Base-by-base conservation (phyloP, 352 stramenopile genomes). In the Lagenidium sp. region DNA sequence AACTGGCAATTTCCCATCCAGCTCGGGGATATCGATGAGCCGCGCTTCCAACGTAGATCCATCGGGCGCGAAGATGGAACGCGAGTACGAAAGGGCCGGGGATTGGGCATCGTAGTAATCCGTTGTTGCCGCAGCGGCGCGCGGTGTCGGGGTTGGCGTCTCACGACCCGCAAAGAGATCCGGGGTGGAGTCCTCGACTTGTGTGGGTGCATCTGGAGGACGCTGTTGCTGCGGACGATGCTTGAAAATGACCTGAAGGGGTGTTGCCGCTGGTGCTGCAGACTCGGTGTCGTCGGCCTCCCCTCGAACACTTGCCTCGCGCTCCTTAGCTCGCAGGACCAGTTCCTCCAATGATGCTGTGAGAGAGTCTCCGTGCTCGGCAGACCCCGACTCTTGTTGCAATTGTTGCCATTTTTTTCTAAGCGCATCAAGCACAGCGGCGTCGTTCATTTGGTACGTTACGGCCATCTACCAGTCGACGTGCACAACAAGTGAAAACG, bases 201-300 rank as follows among this genome's bases (percentile, higher is more conserved):
- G 20, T 5, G 46, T 26, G 13, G 49, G 41, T 34, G n/a, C n/a
- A n/a, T n/a, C n/a, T n/a, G n/a, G n/a, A n/a, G n/a, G n/a, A n/a
- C 48, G 42, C 18, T 56, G 46, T 40, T 75, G 56, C 32, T 89
- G 76, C 19, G 76, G 75, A 21, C 81, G 73, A 37, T 90, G 81
- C 50, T 90, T 90, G 51, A 88, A 93, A 20, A 93, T 85, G 41
- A 93, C 50, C 55, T 93, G 81, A 23, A 89, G 55, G 24, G 78
- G 81, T 31, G 73, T 47, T 25, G 51, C 55, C 21, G 51, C 34
- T 10, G 25, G n/a, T 34, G 65, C 44, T 28, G 42, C 45, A 4
- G 47, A 55, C 21, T 78, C 55, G 10, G 34, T 45, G 18, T 58
- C 41, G 24, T 65, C 56, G 19, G 44, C n/a, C n/a, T n/a, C 36